A percentile compares a stretch with the other conserved stretches of the same genome.
phyloP scores from a whole-genome alignment of 768 basidiomycete species.

The Sporobolomyces phaffii region DNA sequence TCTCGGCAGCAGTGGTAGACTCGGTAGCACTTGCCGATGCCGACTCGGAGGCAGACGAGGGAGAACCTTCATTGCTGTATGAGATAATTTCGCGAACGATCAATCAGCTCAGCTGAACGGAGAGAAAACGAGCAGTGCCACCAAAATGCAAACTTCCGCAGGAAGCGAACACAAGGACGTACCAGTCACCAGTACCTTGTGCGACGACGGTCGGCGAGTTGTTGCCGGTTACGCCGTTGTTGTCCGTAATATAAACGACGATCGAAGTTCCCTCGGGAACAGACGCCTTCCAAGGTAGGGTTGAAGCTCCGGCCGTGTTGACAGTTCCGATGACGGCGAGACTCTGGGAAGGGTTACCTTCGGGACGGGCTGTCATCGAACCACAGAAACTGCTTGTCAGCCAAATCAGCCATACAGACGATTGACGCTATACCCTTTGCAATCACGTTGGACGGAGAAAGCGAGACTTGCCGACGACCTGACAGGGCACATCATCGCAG shows the following conservation, averaged over 20 bases:
- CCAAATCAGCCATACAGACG: no score
- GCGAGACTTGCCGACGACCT: background rate
- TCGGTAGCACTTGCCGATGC: background rate
- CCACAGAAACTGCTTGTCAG: no score
- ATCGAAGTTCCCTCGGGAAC: background rate
- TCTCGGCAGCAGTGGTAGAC: background rate
- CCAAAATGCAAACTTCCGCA: no score
- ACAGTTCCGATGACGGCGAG: slow-evolving; percentile 8
- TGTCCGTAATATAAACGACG: slow-evolving; percentile 13
- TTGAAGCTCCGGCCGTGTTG: background rate
- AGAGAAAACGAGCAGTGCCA: no score
- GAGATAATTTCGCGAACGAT: no score
- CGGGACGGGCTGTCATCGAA: background rate
- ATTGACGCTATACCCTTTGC: no score
- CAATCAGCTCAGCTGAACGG: no score
- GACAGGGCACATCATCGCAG: background rate
- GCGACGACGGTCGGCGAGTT: slow-evolving; percentile 11
- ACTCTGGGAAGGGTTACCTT: background rate
- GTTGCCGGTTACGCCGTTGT: background rate
- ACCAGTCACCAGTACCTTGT: slow-evolving; percentile 8
- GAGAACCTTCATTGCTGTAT: no score
- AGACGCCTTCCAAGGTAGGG: background rate
- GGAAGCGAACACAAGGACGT: background rate
- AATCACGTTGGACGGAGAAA: background rate
- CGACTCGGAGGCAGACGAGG: background rate